These are phyloP conservation scores for Apostasia ramifera DNA, from an alignment of 106 monocot genomes.

Conservation along the genomic window DNA sequence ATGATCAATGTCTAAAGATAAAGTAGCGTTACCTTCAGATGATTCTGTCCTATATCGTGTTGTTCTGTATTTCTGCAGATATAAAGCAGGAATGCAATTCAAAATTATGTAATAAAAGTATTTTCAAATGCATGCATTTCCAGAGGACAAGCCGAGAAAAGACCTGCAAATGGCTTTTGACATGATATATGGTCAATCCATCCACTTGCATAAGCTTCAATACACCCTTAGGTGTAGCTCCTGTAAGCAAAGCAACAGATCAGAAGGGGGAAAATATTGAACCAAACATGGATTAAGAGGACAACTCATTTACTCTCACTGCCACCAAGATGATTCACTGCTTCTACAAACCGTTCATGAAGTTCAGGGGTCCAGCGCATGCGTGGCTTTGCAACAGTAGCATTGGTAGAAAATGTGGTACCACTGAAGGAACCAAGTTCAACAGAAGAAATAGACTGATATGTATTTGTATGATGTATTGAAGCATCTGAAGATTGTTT, in stretches of 20 bases:
- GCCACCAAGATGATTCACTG: conserved; percentile 86
- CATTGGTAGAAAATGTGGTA: conserved; percentile 35
- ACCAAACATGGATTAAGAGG: neutral
- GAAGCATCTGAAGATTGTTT: too few species aligned
- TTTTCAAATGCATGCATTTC: neutral
- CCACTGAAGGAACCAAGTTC: conserved; percentile 18
- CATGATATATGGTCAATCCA: conserved; percentile 87
- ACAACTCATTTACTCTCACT: conserved; percentile 52
- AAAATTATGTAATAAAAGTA: neutral
- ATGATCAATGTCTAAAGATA: neutral
- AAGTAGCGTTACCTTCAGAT: conserved; percentile 38
- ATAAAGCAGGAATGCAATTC: conserved; percentile 5
- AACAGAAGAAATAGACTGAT: conserved; percentile 2
- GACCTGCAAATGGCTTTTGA: conserved; percentile 95
- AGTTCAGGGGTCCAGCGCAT: conserved; percentile 83
- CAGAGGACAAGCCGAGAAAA: neutral
- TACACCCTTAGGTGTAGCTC: conserved; percentile 91
- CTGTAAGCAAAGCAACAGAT: conserved; percentile 14
- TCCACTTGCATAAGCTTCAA: conserved; percentile 85
- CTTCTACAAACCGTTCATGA: conserved; percentile 73
- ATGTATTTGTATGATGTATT: too few species aligned
- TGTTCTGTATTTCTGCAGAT: conserved; percentile 65
- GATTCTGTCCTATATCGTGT: conserved; percentile 48
- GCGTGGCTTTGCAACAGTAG: conserved; percentile 34
- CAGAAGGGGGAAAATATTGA: neutral